Evolutionary conservation across 176 grass and related monocot genomes (phyloP).

Genomic region (Phragmites australis): DNA sequence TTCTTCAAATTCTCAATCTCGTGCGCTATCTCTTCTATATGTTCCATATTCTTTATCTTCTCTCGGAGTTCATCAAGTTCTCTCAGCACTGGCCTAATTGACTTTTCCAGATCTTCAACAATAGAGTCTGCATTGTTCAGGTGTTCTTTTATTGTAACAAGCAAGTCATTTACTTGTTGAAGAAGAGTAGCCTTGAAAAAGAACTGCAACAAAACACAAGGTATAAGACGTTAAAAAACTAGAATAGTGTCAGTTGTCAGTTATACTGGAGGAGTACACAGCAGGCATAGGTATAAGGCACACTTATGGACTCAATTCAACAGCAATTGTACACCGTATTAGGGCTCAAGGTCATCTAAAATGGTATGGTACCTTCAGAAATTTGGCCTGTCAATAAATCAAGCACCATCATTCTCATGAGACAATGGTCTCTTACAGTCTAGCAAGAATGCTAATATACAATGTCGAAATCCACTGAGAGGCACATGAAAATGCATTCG

Average conservation of each 20-base stretch:
- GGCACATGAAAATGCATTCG: neutral
- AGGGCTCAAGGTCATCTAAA: slow-evolving; percentile 18
- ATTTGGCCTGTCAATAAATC: slow-evolving; percentile 7
- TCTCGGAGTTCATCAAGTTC: slow-evolving; percentile 75
- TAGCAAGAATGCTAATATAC: neutral
- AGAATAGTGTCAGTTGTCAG: slow-evolving; percentile 6
- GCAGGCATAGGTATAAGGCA: slow-evolving; percentile 10
- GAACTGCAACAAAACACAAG: slow-evolving; percentile 61
- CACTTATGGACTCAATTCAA: slow-evolving; percentile 21
- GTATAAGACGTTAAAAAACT: neutral
- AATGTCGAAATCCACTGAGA: neutral
- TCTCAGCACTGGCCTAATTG: slow-evolving; percentile 60
- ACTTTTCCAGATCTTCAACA: slow-evolving; percentile 74
- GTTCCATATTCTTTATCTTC: slow-evolving; percentile 95
- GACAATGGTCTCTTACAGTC: neutral
- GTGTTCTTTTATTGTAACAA: slow-evolving; percentile 61
- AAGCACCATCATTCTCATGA: neutral
- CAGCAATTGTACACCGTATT: neutral
- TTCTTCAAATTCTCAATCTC: slow-evolving; percentile 80
- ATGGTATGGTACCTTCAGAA: slow-evolving; percentile 4
- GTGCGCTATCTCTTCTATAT: slow-evolving; percentile 87
- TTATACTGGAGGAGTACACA: slow-evolving; percentile 3
- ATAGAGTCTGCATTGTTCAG: slow-evolving; percentile 45
- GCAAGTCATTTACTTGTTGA: slow-evolving; percentile 86
- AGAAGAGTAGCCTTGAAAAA: slow-evolving; percentile 99